Percentiles rank a stretch among this genome's conserved stretches.
Evolutionary conservation across 2,329 filamentous ascomycete species (phyloP).

Genomic region (Verticillium nubilum): DNA sequence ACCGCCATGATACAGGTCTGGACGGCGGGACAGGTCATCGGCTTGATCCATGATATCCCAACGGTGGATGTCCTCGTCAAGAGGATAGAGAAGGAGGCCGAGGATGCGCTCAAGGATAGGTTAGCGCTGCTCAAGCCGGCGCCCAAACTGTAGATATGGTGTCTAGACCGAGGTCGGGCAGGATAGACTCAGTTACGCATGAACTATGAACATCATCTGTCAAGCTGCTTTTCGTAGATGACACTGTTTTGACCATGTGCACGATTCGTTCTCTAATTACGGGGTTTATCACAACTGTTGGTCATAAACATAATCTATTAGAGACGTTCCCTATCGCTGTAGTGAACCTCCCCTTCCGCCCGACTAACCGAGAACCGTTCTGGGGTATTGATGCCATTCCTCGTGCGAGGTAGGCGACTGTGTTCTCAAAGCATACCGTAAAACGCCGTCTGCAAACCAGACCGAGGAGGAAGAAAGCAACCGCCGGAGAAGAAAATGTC

Average conservation of each 20-base stretch:
- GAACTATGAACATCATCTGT: no score
- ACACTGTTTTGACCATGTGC: no score
- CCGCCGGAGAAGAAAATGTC: background rate
- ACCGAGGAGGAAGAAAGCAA: constrained; percentile 1
- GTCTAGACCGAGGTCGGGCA: background rate
- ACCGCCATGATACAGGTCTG: constrained; percentile 70
- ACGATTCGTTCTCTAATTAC: no score
- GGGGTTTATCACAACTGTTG: background rate
- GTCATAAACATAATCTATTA: constrained; percentile 2
- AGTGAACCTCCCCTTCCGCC: constrained; percentile 1
- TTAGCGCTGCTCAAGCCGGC: constrained; percentile 47
- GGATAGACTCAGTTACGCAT: background rate
- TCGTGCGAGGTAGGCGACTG: background rate
- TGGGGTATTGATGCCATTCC: constrained; percentile 4
- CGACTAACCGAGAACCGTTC: constrained; percentile 1
- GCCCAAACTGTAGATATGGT: constrained; percentile 50
- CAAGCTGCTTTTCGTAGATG: no score
- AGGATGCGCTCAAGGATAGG: constrained; percentile 57
- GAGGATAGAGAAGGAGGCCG: constrained; percentile 73
- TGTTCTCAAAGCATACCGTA: constrained; percentile 2
- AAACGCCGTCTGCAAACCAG: constrained; percentile 2
- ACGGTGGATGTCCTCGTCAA: constrained; percentile 64
- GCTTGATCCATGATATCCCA: constrained; percentile 77
- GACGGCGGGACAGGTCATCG: constrained; percentile 96
- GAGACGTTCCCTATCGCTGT: background rate